Evolutionary conservation across 2,329 filamentous ascomycete genomes (phyloP).

Genomic region (Chalaropsis thielavioides): DNA sequence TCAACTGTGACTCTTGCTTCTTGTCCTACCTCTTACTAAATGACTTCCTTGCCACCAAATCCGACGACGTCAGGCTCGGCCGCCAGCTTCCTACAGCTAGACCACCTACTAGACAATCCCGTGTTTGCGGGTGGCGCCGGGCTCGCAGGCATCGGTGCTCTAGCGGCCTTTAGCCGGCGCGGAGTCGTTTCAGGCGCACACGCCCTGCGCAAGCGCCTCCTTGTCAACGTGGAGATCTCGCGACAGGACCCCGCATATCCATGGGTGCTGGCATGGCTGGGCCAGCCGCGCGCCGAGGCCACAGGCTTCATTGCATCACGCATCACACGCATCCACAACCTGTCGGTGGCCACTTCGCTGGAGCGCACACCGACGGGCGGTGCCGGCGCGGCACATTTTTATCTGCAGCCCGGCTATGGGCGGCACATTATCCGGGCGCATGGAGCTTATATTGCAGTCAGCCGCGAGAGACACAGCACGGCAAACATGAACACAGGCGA

Average conservation of each 20-base stretch:
- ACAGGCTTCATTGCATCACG: conserved; percentile 44
- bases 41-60: not conserved
- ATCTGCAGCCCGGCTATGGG: conserved; percentile 81
- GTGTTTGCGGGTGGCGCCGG: conserved; percentile 65
- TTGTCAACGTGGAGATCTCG: conserved; percentile 92
- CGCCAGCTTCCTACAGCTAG: conserved; percentile 19
- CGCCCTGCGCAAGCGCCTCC: conserved; percentile 66
- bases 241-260: conserved; percentile 85
- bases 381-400: conserved; percentile 58
- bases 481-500: conserved; percentile 69
- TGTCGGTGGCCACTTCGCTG: conserved; percentile 40
- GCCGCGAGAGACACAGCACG: conserved; percentile 71
- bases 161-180: conserved; percentile 64
- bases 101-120: conserved; percentile 44
- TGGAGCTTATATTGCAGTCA: conserved; percentile 75
- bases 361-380: conserved; percentile 41
- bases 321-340: conserved; percentile 45
- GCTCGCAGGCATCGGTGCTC: conserved; percentile 75
- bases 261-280: conserved; percentile 92
- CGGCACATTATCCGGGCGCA: conserved; percentile 76
- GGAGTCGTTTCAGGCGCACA: conserved; percentile 57
- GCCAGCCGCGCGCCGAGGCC: conserved; percentile 52
- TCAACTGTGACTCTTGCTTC: no score
- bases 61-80: not conserved
- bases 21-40: not conserved